Conservation (phyloP, 805 yeast species). For the Cyberlindnera meyerae region DNA sequence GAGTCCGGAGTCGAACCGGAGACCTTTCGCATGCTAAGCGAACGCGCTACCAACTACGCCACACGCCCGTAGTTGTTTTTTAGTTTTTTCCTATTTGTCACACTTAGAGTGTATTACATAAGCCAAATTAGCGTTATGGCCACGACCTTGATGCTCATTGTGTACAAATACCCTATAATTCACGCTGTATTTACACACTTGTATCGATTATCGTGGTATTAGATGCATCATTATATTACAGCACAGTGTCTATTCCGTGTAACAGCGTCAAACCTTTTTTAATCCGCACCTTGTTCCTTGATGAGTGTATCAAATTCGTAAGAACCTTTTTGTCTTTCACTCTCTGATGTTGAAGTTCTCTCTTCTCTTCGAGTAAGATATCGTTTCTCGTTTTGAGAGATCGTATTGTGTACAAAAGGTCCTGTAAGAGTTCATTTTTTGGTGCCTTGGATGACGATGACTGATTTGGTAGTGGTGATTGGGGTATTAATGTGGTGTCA, state of each 20-base stretch:
- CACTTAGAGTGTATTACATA: no score
- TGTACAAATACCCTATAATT: no score
- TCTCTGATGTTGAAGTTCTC: slow-evolving; percentile 3
- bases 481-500: slow-evolving; percentile 5
- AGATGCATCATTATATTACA: no score
- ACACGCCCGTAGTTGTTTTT: slow-evolving; percentile 73
- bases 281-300: slow-evolving; percentile 15
- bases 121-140: no score
- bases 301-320: slow-evolving; percentile 14
- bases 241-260: slow-evolving; percentile 19
- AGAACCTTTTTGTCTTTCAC: slow-evolving; percentile 19
- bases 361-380: slow-evolving; percentile 11
- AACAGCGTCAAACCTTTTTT: slow-evolving; percentile 19
- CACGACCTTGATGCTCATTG: no score
- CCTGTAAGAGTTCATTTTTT: slow-evolving; percentile 17
- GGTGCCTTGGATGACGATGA: neutral
- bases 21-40: slow-evolving; percentile 78
- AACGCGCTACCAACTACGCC: slow-evolving; percentile 83
- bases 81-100: no score
- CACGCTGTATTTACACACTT: no score
- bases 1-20: slow-evolving; percentile 75
- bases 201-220: no score
- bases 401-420: slow-evolving; percentile 20
- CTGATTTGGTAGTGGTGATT: no score
- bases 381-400: slow-evolving; percentile 15